phyloP scores from a whole-genome alignment of 2,329 filamentous ascomycete species.

The Diplodia mutila region DNA sequence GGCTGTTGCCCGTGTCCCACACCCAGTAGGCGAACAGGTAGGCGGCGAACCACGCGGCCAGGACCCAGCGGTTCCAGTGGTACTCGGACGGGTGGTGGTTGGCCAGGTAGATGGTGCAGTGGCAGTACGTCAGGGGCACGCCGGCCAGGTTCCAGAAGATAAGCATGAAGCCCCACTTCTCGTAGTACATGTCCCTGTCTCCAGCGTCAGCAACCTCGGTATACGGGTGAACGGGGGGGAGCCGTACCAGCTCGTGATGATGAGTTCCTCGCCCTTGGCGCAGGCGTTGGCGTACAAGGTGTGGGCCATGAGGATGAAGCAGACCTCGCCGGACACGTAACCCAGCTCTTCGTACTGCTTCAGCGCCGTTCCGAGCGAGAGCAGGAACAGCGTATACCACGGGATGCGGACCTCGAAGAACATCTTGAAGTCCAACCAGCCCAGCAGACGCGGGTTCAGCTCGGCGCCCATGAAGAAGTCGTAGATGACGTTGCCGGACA shows the following conservation, averaged over 20 bases:
- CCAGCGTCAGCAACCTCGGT: too few relatives aligned
- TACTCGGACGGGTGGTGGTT: constrained; percentile 50
- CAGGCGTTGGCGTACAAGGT: constrained; percentile 92
- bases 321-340: constrained; percentile 82
- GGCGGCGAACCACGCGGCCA: constrained; percentile 48
- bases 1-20: constrained; percentile 89
- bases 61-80: constrained; percentile 69
- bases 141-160: constrained; percentile 97
- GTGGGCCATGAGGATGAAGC: constrained; percentile 84
- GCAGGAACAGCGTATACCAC: constrained; percentile 86
- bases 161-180: constrained; percentile 97
- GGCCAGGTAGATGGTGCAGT: constrained; percentile 81
- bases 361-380: constrained; percentile 74
- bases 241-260: constrained; percentile 72
- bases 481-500: constrained; percentile 81
- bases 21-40: constrained; percentile 71
- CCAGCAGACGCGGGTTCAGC: constrained; percentile 83
- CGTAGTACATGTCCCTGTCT: constrained; percentile 82
- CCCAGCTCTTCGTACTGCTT: constrained; percentile 84
- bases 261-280: constrained; percentile 88
- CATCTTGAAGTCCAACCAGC: constrained; percentile 88
- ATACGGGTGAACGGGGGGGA: too few relatives aligned
- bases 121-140: constrained; percentile 88
- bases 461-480: constrained; percentile 93
- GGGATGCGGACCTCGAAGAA: constrained; percentile 92